A percentile compares a stretch with the other conserved stretches of the same genome.
phyloP scores from a whole-genome alignment of 352 stramenopile genomes.

The Blastocystis hominis region DNA sequence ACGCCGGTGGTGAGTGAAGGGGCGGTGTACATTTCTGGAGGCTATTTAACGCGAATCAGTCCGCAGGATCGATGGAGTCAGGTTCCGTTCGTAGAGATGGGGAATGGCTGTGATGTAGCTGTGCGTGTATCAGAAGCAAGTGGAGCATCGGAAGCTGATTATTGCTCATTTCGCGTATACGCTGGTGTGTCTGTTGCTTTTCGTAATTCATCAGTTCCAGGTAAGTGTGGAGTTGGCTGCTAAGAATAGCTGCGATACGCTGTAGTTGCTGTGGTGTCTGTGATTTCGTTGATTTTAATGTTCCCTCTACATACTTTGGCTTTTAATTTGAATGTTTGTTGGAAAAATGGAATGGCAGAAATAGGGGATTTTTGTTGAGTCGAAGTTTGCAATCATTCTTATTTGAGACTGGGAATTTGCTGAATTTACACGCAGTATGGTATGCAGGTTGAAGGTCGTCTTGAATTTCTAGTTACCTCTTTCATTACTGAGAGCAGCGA shows the following conservation, averaged over 20 bases:
- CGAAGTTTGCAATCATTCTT: neutral
- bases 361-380: neutral
- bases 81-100: neutral
- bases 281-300: slow-evolving; percentile 47
- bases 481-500: slow-evolving; percentile 25
- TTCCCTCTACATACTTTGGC: slow-evolving; percentile 51
- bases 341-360: neutral
- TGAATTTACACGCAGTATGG: neutral
- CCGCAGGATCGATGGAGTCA: neutral
- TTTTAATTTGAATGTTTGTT: slow-evolving; percentile 53
- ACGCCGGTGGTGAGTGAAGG: neutral
- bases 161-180: slow-evolving; percentile 11
- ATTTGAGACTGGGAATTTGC: neutral
- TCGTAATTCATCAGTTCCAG: slow-evolving; percentile 2
- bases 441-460: neutral
- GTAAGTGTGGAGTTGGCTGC: neutral
- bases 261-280: slow-evolving; percentile 9
- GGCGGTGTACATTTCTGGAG: neutral
- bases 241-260: slow-evolving; percentile 28
- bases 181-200: neutral
- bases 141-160: slow-evolving; percentile 17
- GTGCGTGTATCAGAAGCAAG: slow-evolving; percentile 17
- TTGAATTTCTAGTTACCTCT: neutral
- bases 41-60: slow-evolving; percentile 18
- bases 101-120: neutral